These are phyloP conservation scores for Phytophthora agathidicida DNA, from an alignment of 352 stramenopile species.

Conservation along the genomic window DNA sequence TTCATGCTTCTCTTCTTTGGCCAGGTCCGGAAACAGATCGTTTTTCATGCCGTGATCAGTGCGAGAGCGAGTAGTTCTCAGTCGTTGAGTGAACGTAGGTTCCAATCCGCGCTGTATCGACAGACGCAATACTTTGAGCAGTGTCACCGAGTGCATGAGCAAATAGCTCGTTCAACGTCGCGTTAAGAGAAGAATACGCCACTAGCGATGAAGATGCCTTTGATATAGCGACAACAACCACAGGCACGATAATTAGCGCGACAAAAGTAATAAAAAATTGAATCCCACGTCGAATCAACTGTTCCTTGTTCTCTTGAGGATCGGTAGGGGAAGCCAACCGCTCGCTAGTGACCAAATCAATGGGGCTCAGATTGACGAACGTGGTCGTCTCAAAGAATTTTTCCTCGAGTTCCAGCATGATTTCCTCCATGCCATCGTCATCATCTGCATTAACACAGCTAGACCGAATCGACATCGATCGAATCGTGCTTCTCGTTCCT, in stretches of 20 bases:
- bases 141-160: slow-evolving; percentile 1
- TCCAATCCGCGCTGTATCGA: too few relatives aligned
- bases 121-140: not conserved
- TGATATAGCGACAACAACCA: slow-evolving; percentile 2
- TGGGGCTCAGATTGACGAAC: slow-evolving; percentile 4
- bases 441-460: not conserved
- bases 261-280: not conserved
- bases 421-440: slow-evolving; percentile 3
- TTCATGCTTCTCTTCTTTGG: not conserved
- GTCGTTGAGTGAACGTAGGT: too few relatives aligned
- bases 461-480: slow-evolving; percentile 14
- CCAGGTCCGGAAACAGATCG: slow-evolving; percentile 5
- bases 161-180: slow-evolving; percentile 29
- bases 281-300: slow-evolving; percentile 1
- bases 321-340: not conserved
- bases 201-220: slow-evolving; percentile 4
- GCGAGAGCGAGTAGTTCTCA: too few relatives aligned
- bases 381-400: slow-evolving; percentile 1
- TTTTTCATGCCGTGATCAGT: too few relatives aligned
- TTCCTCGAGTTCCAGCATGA: slow-evolving; percentile 9
- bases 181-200: slow-evolving; percentile 18
- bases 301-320: not conserved
- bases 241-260: not conserved
- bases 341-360: not conserved
- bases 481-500: not conserved